A percentile compares a stretch with the other conserved stretches of the same genome.
phyloP scores from a whole-genome alignment of 2,329 filamentous ascomycete genomes.

The Arthrinium puccinioides region DNA sequence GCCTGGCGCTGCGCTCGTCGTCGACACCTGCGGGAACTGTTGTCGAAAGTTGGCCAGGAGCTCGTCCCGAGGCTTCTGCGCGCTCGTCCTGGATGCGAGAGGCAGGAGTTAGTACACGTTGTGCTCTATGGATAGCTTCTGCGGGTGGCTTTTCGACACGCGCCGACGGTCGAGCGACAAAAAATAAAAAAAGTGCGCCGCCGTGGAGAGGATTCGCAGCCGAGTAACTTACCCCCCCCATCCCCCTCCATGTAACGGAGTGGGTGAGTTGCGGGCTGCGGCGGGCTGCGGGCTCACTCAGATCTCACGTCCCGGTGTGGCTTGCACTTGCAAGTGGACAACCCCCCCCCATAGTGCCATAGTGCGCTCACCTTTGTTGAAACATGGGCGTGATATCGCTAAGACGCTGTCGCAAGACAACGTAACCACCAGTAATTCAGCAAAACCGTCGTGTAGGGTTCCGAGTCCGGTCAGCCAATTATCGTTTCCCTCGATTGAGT shows the following conservation, averaged over 20 bases:
- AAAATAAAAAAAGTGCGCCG: not conserved
- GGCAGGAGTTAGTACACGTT: slow-evolving; percentile 5
- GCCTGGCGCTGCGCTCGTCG: slow-evolving; percentile 33
- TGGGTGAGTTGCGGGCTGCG: not conserved
- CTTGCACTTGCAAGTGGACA: slow-evolving; percentile 1
- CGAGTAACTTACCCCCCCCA: not conserved
- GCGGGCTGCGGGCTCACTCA: too few relatives aligned
- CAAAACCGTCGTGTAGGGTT: not conserved
- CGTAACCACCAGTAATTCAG: not conserved
- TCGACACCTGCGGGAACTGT: slow-evolving; percentile 67
- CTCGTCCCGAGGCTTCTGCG: slow-evolving; percentile 80
- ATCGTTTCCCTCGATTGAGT: too few relatives aligned
- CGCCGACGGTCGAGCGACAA: slow-evolving; percentile 7
- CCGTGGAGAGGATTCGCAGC: not conserved
- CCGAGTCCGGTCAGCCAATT: too few relatives aligned
- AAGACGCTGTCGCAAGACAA: slow-evolving; percentile 2
- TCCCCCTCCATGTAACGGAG: not conserved
- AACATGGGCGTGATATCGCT: slow-evolving; percentile 1
- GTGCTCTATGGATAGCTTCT: too few relatives aligned
- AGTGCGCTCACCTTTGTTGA: slow-evolving; percentile 1
- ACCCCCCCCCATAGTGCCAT: not conserved
- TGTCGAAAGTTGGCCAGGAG: slow-evolving; percentile 79
- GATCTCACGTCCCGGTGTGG: not conserved
- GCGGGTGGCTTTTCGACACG: slow-evolving; percentile 13
- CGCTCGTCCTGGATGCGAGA: slow-evolving; percentile 52